phyloP scores from a whole-genome alignment of 169 alveolate genomes.

The Perkinsus chesapeaki region DNA sequence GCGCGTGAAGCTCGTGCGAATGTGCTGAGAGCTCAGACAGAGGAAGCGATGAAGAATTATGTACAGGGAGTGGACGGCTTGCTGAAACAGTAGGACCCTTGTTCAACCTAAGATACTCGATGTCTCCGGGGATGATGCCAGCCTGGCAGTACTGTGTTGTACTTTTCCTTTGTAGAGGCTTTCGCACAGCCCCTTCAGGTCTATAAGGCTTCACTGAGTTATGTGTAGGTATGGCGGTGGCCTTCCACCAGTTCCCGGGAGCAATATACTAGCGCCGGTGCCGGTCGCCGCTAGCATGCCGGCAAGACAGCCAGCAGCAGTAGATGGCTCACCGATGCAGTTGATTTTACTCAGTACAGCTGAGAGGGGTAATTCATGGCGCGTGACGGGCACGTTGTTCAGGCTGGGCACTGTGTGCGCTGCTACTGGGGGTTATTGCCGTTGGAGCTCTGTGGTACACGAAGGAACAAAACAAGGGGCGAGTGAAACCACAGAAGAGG shows the following conservation, averaged over 20 bases:
- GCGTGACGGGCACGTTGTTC: not conserved
- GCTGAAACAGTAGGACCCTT: not conserved
- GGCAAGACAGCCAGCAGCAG: not conserved
- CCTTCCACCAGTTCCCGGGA: not conserved
- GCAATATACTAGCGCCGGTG: not conserved
- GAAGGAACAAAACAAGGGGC: not conserved
- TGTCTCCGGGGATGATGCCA: too few relatives aligned
- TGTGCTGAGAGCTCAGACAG: not conserved
- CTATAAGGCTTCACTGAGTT: not conserved
- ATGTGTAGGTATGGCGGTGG: not conserved
- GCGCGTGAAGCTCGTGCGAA: not conserved
- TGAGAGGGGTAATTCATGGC: not conserved
- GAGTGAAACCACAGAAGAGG: not conserved
- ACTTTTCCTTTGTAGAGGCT: too few relatives aligned
- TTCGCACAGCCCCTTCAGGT: not conserved
- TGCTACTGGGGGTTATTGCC: not conserved
- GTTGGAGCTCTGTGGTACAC: not conserved
- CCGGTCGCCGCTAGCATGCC: not conserved
- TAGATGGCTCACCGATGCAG: not conserved
- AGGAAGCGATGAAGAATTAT: not conserved
- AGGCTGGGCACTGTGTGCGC: not conserved
- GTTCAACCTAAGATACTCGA: too few relatives aligned
- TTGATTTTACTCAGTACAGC: not conserved
- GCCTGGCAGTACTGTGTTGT: too few relatives aligned
- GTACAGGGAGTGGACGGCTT: not conserved